These are phyloP conservation scores for Claviceps citrina DNA, from an alignment of 2,329 filamentous ascomycete genomes.

Conservation along the genomic window DNA sequence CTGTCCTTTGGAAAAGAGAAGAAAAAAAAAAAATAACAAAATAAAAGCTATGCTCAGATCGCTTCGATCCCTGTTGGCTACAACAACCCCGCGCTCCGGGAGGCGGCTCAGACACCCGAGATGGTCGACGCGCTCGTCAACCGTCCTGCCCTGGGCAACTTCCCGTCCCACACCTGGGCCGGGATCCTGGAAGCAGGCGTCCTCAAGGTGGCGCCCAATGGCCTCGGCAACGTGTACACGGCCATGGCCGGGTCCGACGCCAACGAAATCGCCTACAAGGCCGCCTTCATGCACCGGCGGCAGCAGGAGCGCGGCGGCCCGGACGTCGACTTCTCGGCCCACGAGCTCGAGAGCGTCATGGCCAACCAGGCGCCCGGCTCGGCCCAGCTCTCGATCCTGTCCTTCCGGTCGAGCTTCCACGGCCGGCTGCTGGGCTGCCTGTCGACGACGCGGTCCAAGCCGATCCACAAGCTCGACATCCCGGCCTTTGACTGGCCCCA, in stretches of 20 bases:
- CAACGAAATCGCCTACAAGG: conserved; percentile 91
- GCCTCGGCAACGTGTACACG: conserved; percentile 79
- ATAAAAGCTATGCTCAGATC: conserved; percentile 74
- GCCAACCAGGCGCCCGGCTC: conserved; percentile 64
- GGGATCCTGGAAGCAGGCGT: conserved; percentile 65
- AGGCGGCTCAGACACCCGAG: conserved; percentile 56
- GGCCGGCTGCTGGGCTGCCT: conserved; percentile 77
- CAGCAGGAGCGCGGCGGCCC: conserved; percentile 67
- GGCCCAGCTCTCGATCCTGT: conserved; percentile 66
- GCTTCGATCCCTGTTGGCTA: conserved; percentile 86
- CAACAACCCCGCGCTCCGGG: conserved; percentile 66
- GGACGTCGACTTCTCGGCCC: conserved; percentile 60
- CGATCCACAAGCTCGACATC: conserved; percentile 90
- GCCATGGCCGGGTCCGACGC: conserved; percentile 80
- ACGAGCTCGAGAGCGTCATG: conserved; percentile 65
- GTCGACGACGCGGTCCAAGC: conserved; percentile 80
- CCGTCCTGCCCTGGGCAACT: conserved; percentile 79
- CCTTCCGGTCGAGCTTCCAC: conserved; percentile 80
- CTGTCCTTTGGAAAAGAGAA: too few relatives aligned
- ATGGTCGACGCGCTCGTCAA: conserved; percentile 76
- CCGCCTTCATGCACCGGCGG: conserved; percentile 83
- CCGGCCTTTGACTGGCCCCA: conserved; percentile 92
- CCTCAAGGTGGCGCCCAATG: conserved; percentile 68
- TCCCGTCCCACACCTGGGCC: conserved; percentile 74
- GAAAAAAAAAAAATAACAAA: too few relatives aligned